Evolutionary conservation across 1,139 yeast species (phyloP).

Genomic region (Nakaseomyces nivariensis): DNA sequence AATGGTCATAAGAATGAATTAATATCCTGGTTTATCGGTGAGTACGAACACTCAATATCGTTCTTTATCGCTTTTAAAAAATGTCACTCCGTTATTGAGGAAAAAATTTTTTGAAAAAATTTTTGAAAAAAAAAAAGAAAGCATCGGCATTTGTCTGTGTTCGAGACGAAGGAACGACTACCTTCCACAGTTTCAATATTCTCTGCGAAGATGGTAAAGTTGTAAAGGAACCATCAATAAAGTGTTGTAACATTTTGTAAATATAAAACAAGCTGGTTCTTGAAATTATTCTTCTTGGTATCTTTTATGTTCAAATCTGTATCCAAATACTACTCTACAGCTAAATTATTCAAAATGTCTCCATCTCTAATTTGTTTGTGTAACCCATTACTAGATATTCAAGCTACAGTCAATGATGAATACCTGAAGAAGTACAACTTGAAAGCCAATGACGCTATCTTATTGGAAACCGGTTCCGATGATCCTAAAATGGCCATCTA

Average conservation of each 20-base stretch:
- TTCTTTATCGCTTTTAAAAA: neutral
- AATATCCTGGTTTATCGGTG: too few relatives aligned
- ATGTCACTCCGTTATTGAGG: neutral
- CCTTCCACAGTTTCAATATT: too few relatives aligned
- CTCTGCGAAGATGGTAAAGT: too few relatives aligned
- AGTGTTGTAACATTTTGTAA: too few relatives aligned
- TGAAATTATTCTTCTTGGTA: neutral
- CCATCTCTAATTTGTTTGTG: constrained; percentile 55
- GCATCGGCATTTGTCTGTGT: neutral
- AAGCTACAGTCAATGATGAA: constrained; percentile 60
- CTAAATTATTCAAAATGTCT: constrained; percentile 31
- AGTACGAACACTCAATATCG: neutral
- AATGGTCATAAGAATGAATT: too few relatives aligned
- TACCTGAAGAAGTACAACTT: constrained; percentile 72
- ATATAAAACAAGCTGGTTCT: too few relatives aligned
- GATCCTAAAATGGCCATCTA: constrained; percentile 80
- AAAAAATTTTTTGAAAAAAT: neutral
- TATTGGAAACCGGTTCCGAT: constrained; percentile 47
- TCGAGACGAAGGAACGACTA: too few relatives aligned
- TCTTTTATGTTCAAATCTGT: neutral
- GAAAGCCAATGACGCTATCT: constrained; percentile 89
- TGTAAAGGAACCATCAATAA: too few relatives aligned
- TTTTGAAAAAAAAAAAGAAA: neutral
- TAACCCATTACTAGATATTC: constrained; percentile 80
- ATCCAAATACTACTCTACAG: constrained; percentile 5